Conservation (phyloP, 306 rosid genomes). For the Cucumis sativus region DNA sequence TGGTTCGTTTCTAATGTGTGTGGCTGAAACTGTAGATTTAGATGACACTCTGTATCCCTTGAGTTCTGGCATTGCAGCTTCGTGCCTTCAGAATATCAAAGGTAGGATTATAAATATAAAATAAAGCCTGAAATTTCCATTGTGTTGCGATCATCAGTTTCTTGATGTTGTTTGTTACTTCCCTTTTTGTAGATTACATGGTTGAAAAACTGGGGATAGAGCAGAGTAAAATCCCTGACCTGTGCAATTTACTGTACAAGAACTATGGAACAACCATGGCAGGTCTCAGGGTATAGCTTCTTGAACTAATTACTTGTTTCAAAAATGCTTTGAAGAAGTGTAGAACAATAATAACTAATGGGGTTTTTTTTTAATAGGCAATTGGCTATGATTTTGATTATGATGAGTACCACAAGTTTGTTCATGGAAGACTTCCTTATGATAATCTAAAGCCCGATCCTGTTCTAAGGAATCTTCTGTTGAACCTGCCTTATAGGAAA, state of each 20-base stretch:
- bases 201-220: constrained; percentile 82
- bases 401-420: constrained; percentile 84
- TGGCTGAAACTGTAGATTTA: constrained; percentile 38
- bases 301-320: background rate
- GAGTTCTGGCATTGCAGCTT: constrained; percentile 56
- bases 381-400: constrained; percentile 88
- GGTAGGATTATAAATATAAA: constrained; percentile 21
- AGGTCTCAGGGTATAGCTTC: constrained; percentile 66
- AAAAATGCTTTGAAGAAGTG: background rate
- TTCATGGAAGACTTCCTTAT: constrained; percentile 91
- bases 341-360: background rate
- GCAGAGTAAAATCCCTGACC: constrained; percentile 35
- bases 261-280: constrained; percentile 97
- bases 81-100: constrained; percentile 61
- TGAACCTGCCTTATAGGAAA: constrained; percentile 65
- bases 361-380: constrained; percentile 39
- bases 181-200: constrained; percentile 52
- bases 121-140: background rate
- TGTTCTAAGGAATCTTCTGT: constrained; percentile 57
- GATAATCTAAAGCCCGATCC: constrained; percentile 81
- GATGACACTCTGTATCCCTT: constrained; percentile 91
- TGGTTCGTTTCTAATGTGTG: background rate
- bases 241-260: constrained; percentile 64
- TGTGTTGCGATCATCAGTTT: background rate
- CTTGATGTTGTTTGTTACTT: background rate